Percentiles rank a stretch among this genome's conserved stretches.
phyloP scores from a whole-genome alignment of 306 rosid genomes.

The Carpinus fangiana region DNA sequence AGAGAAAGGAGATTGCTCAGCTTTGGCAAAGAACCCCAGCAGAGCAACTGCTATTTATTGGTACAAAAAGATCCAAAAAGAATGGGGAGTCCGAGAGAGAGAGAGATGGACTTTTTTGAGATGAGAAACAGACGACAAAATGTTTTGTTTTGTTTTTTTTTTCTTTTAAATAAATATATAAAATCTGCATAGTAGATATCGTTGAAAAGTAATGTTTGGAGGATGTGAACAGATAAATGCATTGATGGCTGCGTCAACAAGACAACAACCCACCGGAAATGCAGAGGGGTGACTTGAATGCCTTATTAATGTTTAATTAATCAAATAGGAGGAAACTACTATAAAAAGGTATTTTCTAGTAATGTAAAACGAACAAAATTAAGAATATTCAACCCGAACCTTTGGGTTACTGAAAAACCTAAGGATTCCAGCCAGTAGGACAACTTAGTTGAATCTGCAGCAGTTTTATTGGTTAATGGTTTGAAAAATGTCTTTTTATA shows the following conservation, averaged over 20 bases:
- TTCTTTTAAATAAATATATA: background rate
- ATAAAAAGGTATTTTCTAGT: no score
- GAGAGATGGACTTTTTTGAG: conserved; percentile 17
- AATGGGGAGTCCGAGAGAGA: background rate
- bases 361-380: no score
- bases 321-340: no score
- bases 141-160: background rate
- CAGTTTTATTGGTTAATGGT: no score
- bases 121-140: conserved; percentile 5
- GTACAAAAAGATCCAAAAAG: conserved; percentile 15
- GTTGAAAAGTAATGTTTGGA: conserved; percentile 26
- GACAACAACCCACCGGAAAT: conserved; percentile 60
- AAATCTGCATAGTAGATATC: conserved; percentile 25
- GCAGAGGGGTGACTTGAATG: no score
- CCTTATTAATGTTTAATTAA: no score
- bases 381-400: no score
- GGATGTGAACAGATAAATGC: conserved; percentile 17
- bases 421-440: no score
- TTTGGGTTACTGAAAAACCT: no score
- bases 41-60: conserved; percentile 44
- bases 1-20: background rate
- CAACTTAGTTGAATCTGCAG: no score
- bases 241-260: conserved; percentile 49
- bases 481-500: no score
- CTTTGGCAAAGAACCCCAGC: conserved; percentile 9